phyloP scores from a whole-genome alignment of 257 asterid genomes.

The Gentiana macrophylla region DNA sequence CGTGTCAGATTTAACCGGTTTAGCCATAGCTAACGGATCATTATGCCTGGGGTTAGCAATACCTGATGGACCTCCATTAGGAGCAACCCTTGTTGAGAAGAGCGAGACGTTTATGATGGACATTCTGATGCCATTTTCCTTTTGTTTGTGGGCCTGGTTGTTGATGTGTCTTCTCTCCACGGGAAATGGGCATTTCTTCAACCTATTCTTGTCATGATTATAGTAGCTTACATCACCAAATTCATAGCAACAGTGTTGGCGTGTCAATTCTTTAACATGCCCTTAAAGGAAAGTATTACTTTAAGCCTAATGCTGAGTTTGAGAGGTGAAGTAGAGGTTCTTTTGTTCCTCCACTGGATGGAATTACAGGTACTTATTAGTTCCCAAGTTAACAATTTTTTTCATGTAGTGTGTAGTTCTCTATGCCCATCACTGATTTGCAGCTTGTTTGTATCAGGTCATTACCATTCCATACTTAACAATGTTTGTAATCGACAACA shows the following conservation, averaged over 20 bases:
- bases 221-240: slow-evolving; percentile 27
- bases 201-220: slow-evolving; percentile 36
- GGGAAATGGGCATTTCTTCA: slow-evolving; percentile 35
- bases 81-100: slow-evolving; percentile 65
- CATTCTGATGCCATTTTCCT: slow-evolving; percentile 59
- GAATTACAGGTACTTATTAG: slow-evolving; percentile 37
- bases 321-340: slow-evolving; percentile 71
- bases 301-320: slow-evolving; percentile 53
- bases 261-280: slow-evolving; percentile 32
- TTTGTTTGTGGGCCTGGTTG: slow-evolving; percentile 41
- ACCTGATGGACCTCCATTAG: slow-evolving; percentile 90
- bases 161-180: slow-evolving; percentile 29
- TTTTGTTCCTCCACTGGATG: slow-evolving; percentile 59
- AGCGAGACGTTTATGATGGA: slow-evolving; percentile 49
- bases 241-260: slow-evolving; percentile 24
- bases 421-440: too few relatives aligned
- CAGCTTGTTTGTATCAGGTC: slow-evolving; percentile 30
- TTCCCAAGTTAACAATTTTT: background rate
- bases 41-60: slow-evolving; percentile 82
- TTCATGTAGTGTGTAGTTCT: background rate
- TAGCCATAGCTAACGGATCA: slow-evolving; percentile 68
- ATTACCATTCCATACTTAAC: slow-evolving; percentile 36
- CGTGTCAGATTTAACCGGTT: slow-evolving; percentile 45
- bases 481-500: slow-evolving; percentile 39
- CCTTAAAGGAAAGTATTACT: slow-evolving; percentile 54